Evolutionary conservation across 129 eudicot species (phyloP).

Genomic region (Artemisia tridentata): DNA sequence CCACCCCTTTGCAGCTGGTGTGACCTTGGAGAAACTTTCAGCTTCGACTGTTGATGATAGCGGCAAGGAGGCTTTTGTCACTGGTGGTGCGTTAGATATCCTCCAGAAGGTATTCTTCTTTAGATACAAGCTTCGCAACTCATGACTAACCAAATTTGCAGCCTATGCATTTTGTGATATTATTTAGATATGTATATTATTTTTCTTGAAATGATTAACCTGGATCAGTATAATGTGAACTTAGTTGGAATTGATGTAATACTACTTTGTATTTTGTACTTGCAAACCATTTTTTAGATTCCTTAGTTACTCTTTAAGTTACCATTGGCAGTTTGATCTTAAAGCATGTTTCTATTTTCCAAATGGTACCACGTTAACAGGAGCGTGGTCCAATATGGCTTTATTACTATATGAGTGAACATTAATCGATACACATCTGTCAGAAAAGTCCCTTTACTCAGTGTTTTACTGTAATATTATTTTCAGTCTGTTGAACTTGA

Average conservation of each 20-base stretch:
- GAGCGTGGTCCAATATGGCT: not conserved
- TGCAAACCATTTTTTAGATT: slow-evolving; percentile 4
- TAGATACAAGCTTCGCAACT: slow-evolving; percentile 8
- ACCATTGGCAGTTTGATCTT: not conserved
- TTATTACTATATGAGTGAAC: slow-evolving; percentile 6
- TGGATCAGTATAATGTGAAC: not conserved
- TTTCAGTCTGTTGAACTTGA: slow-evolving; percentile 85
- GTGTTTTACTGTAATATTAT: slow-evolving; percentile 16
- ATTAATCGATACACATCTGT: slow-evolving; percentile 11
- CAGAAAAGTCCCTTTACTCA: slow-evolving; percentile 10
- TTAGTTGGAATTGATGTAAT: slow-evolving; percentile 1
- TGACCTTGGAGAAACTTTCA: slow-evolving; percentile 81
- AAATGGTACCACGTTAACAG: slow-evolving; percentile 1
- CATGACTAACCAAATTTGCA: slow-evolving; percentile 18
- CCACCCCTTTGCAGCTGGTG: slow-evolving; percentile 95
- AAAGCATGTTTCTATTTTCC: not conserved
- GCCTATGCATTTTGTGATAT: not conserved
- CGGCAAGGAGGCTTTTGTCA: slow-evolving; percentile 86
- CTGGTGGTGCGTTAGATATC: slow-evolving; percentile 91
- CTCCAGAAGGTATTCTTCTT: slow-evolving; percentile 72
- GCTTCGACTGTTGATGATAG: slow-evolving; percentile 88
- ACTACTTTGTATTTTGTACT: slow-evolving; percentile 3
- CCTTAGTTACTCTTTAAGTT: not conserved
- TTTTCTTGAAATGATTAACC: too few species aligned
- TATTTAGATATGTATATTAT: not conserved